Evolutionary conservation across 2,329 filamentous ascomycete genomes (phyloP), one percentile per base, ranked within the genome.

Genomic region (Penicillium verrucosum): DNA sequence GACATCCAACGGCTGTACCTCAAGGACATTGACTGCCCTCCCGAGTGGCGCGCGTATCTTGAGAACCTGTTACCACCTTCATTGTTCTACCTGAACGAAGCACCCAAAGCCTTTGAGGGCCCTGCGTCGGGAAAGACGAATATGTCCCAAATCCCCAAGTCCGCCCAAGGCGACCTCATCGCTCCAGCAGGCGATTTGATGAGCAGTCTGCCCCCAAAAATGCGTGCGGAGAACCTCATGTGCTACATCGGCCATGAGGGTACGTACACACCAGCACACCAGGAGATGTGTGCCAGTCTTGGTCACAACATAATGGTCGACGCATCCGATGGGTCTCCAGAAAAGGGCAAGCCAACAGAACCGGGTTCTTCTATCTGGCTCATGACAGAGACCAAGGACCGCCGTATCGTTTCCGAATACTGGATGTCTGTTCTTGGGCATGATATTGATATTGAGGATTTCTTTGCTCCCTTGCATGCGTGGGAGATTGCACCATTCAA

Each of bases 241-340:
- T 97, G 93, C 72, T 99, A 99, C 68, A 88, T 97, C 66, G 94
- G 94, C 0, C 93, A 97, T 67, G 94, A 99, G 77, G 94, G 94
- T 6, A 99, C 94, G 1, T 97, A 93, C 69, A 99, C 94, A 0
- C 93, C 94, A 10, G 87, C 92, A 0, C 94, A 99, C 75, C 86
- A 91, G 63, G 94, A 99, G 73, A 99, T 99, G 94, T 99, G 94
- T 73, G 94, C 91, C 12, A 96, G 89, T 36, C 78, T 97, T 12
- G 93, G 94, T 0, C 94, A 99, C 64, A 99, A 99, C 69, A 93
- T 99, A 65, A 97, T 99, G 94, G 92, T 99, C 2, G 91, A 97
- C 63, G 86, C 92, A 2, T 97, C 93, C 0, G 75, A 75, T 43
- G 79, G 78, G 1, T 78, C 85, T 3, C 78, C 83, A 18, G 84